Conservation (phyloP, 176 grass and related monocot genomes). For the Juncus effusus region DNA sequence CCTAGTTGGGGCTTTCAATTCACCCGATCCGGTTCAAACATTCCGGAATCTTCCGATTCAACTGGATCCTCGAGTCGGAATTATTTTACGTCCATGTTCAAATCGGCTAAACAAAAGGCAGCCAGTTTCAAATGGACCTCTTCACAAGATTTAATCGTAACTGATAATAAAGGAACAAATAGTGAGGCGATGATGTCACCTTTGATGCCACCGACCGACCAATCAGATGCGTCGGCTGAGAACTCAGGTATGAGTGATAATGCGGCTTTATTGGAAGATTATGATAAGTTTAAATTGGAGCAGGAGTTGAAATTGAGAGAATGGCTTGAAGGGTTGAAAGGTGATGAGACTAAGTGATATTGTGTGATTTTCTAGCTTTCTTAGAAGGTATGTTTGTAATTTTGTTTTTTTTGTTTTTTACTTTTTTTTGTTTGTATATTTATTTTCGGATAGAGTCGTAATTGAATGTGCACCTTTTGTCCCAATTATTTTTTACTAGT, state of each 20-base stretch:
- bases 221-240: conserved; percentile 12
- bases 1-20: conserved; percentile 63
- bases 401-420: too few relatives aligned
- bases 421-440: too few relatives aligned
- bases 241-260: conserved; percentile 26
- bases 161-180: conserved; percentile 21
- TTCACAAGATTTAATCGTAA: conserved; percentile 25
- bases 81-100: conserved; percentile 79
- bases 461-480: too few relatives aligned
- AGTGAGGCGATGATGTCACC: conserved; percentile 25
- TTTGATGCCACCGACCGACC: neutral
- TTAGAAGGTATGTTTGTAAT: too few relatives aligned
- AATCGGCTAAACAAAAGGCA: conserved; percentile 74
- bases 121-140: conserved; percentile 55
- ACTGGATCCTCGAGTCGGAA: conserved; percentile 47
- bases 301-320: conserved; percentile 64
- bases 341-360: conserved; percentile 19
- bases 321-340: conserved; percentile 53
- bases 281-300: conserved; percentile 72
- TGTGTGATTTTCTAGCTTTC: too few relatives aligned
- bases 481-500: too few relatives aligned
- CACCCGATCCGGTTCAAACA: conserved; percentile 28
- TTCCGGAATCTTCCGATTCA: conserved; percentile 23
- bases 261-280: conserved; percentile 36
- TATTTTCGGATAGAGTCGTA: too few relatives aligned